Evolutionary conservation across 2,329 filamentous ascomycete species (phyloP), one percentile per base, ranked within the genome.

Genomic region (Trichoderma harzianum): DNA sequence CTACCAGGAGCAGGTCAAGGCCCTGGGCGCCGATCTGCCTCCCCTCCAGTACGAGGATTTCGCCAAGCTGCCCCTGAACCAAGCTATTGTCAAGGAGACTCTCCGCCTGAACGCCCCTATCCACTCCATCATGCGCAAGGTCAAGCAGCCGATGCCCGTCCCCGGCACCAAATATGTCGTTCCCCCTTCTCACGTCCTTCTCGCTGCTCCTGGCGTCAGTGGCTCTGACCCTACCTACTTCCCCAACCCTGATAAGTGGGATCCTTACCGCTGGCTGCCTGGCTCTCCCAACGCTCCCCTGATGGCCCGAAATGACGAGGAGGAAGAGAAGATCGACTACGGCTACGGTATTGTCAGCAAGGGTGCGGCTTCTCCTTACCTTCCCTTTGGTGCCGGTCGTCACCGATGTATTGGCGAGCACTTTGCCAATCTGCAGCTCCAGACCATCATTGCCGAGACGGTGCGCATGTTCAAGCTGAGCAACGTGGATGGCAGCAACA

Each of bases 391-490:
- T 72, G 95, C 95, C 34, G 95, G 95, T 55, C 88, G 95, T 76
- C 95, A 98, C 83, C 88, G 95, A 75, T 98, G 95, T 83, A 98
- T 98, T 79, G 95, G 95, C 75, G 95, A 98, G 86, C 94, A 97
- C 79, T 98, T 98, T 81, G 95, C 95, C 76, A 97, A 97, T 80
- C 87, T 97, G 72, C 95, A 98, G 84, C 86, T 98, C 74, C 92
- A 95, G 80, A 94, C 93, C 58, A 97, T 98, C 75, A 85, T 91
- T 14, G 93, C 91, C 65, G 90, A 90, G 72, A 84, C 95, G 75
- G 92, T 97, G 53, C 88, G 94, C 64, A 80, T 90, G 68, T 93
- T 97, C 85, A 95, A 93, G 84, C 89, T 97, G 80, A 86, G 87
- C 78, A 97, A 94, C 77, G 81, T 90, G 3, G 90, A 92, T 76